phyloP scores from a whole-genome alignment of 108 stramenopile species.

The Schizochytrium sp. region DNA sequence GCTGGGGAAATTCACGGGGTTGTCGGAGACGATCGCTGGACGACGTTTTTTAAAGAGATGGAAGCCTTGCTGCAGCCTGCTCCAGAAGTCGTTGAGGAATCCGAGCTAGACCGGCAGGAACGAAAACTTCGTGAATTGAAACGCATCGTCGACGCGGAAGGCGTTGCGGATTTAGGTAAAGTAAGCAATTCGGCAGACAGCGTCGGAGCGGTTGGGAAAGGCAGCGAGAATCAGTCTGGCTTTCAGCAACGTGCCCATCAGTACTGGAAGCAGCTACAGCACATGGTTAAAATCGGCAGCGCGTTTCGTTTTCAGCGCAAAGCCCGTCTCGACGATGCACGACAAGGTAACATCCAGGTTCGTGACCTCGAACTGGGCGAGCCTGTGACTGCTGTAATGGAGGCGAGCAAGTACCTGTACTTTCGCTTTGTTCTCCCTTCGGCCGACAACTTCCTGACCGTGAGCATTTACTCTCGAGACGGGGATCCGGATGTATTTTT shows the following conservation, averaged over 20 bases:
- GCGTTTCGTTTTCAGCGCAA: not conserved
- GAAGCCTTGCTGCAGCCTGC: not conserved
- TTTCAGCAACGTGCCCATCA: not conserved
- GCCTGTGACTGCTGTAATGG: not conserved
- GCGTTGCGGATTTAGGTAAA: not conserved
- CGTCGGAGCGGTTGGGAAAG: no score
- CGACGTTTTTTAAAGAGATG: not conserved
- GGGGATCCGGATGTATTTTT: not conserved
- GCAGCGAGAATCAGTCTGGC: no score
- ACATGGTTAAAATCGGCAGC: not conserved
- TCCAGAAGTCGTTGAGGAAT: not conserved
- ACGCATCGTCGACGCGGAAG: not conserved
- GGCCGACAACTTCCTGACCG: not conserved
- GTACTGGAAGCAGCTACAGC: not conserved
- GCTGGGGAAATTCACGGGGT: not conserved
- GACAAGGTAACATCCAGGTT: not conserved
- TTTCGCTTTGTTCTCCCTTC: not conserved
- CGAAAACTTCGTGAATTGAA: not conserved
- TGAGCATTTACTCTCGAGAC: not conserved
- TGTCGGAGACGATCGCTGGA: not conserved
- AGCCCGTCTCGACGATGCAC: not conserved
- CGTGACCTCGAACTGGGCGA: not conserved
- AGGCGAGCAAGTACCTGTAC: not conserved
- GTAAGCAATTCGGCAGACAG: no score
- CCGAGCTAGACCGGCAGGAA: not conserved